phyloP scores from a whole-genome alignment of 73 alveolate species.

The Diophrys sp. region DNA sequence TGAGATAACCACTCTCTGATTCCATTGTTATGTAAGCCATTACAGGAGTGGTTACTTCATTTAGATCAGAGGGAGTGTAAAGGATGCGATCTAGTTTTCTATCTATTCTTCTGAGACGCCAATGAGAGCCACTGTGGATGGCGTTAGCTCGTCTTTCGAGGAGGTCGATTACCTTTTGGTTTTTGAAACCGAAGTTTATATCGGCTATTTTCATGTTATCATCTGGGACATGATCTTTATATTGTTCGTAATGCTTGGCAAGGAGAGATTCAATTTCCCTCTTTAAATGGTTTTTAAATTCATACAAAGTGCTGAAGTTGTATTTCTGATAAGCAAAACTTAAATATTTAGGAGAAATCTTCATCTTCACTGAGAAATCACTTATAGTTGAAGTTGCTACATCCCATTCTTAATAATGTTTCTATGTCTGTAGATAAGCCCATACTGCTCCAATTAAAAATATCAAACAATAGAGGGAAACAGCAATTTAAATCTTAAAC shows the following conservation, averaged over 20 bases:
- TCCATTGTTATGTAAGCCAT: constrained; percentile 38
- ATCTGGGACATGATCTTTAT: background rate
- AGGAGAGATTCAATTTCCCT: background rate
- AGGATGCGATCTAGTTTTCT: background rate
- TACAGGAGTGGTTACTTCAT: constrained; percentile 25
- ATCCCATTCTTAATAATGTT: constrained; percentile 28
- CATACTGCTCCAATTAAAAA: background rate
- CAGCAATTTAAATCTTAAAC: background rate
- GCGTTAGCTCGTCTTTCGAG: no score
- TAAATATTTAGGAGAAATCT: constrained; percentile 10
- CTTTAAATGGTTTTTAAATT: background rate
- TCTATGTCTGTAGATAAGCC: background rate
- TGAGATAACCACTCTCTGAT: constrained; percentile 39
- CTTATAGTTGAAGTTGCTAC: constrained; percentile 17
- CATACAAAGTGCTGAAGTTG: background rate
- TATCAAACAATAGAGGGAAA: background rate
- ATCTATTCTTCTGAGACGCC: no score
- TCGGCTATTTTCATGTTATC: background rate
- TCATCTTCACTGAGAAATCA: constrained; percentile 12
- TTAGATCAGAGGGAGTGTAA: background rate
- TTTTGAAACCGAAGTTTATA: background rate
- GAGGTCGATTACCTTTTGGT: no score
- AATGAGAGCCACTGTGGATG: no score
- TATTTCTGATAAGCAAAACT: no score
- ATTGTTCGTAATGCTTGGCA: background rate